Evolutionary conservation across 2,329 filamentous ascomycete genomes (phyloP), one percentile per base, ranked within the genome.

Genomic region (Juglanconis juglandina): DNA sequence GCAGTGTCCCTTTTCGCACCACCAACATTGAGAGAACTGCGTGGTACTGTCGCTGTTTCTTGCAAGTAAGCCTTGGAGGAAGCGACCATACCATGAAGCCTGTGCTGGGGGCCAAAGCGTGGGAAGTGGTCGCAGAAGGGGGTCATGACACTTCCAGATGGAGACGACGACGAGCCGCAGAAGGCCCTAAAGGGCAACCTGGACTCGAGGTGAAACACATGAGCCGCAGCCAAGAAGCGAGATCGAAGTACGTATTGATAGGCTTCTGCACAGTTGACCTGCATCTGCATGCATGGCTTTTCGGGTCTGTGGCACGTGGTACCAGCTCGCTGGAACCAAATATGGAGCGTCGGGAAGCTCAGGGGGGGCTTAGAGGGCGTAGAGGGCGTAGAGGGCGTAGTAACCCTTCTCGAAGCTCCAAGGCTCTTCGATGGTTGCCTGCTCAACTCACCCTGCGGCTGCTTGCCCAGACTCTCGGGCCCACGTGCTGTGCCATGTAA

Each of bases 51-150:
- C 13, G 24, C 46, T 24, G 33, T 32, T 51, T 51, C 44, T 41
- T 48, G 54, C 33, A n/a, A 46, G 60, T 48, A 46, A 47, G 60
- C 60, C 56, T 59, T 46, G 56, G 6, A 62, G 60, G 60, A 62
- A 59, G 41, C 33, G 56, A 54, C 47, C 56, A 42, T 48, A 44
- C 13, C 35, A 44, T 42, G 58, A 39, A 60, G 34, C 41, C 46
- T 14, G 34, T 8, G 10, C 13, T 54, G 51, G 56, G 51, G 60
- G 59, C 59, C 46, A 34, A 46, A 24, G 50, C 35, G 35, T 51
- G 32, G 33, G 24, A 48, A 34, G 33, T 42, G 56, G 58, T 56
- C 32, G 14, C 37, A 42, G 30, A 13, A 44, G 32, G 24, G 44
- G 52, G 24, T 24, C 37, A 14, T 44, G 37, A 42, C 37, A 53